These are phyloP conservation scores for Tolypocladium sp. DNA, from an alignment of 2,329 filamentous ascomycete genomes.

Conservation along the genomic window DNA sequence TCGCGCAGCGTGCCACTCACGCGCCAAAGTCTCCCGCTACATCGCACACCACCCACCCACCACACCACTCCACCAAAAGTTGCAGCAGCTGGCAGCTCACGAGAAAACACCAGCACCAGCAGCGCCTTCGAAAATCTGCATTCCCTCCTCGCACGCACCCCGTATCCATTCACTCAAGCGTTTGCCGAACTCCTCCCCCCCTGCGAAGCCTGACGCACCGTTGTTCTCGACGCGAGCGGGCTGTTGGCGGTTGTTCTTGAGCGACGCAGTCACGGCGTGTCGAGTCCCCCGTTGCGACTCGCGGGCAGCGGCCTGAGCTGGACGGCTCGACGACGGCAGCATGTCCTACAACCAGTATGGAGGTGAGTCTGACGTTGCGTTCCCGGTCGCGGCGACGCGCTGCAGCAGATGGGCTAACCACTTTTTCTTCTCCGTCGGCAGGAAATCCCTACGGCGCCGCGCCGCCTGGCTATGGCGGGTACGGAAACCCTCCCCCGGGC, in stretches of 20 bases:
- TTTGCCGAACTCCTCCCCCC: background rate
- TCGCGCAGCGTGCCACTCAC: background rate
- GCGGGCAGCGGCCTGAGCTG: constrained; percentile 1
- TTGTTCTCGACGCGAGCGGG: background rate
- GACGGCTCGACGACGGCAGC: constrained; percentile 1
- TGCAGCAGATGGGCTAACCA: constrained; percentile 3
- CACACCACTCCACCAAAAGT: background rate
- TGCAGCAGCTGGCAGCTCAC: background rate
- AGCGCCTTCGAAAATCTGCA: background rate
- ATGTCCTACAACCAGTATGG: constrained; percentile 57
- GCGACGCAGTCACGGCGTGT: background rate
- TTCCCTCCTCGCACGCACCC: background rate
- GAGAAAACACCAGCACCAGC: background rate
- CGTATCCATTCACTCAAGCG: background rate
- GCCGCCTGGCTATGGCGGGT: constrained; percentile 64
- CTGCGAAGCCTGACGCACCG: background rate
- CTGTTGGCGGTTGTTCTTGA: background rate
- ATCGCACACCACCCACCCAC: background rate
- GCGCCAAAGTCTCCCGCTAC: background rate
- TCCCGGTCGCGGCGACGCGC: background rate
- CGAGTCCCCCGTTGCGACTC: constrained; percentile 6
- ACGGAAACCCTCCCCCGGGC: constrained; percentile 53
- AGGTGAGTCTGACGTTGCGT: constrained; percentile 24
- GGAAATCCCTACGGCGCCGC: constrained; percentile 61
- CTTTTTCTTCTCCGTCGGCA: background rate